Base-by-base conservation (phyloP, 805 yeast species). In the Cyberlindnera amylophila region DNA sequence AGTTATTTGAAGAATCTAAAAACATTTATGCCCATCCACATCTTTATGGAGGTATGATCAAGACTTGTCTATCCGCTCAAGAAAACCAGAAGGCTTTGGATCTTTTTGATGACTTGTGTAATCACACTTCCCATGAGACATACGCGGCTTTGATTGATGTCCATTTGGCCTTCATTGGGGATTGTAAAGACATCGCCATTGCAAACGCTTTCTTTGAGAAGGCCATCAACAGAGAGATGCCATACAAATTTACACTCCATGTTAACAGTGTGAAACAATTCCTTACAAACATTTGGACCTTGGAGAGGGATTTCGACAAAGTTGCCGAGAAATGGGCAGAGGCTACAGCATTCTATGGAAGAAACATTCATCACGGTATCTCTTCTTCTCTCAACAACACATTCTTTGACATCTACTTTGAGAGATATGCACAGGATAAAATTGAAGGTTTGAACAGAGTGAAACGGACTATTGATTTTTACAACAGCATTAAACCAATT, bases 81-180 rank as follows among this genome's bases (percentile, higher is more conserved):
- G 82, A 80, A 55, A 77, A 79, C 45, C 69, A 79, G 33, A 73
- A 77, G 52, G 95, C 90, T 4, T 67, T 86, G 46, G 74, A 74
- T 44, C 66, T 77, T 38, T 82, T 85, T 61, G 80, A 77, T 57
- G 72, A 73, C 36, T 65, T 85, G 47, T 77, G 84, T 51, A 69
- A 70, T 34, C 71, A 75, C 34, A 77, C 77, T 35, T 65, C 61
- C 32, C 53, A 55, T 40, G 42, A 47, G 31, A 69, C 67, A 61
- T 65, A 69, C 54, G 71, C 79, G 39, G 74, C 81, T 26, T 67
- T 84, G 62, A 74, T 83, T 27, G 86, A 82, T 63, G 81, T 86
- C 36, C 95, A 86, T 66, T 70, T 85, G 47, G 72, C 82, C 3
- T 86, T 86, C 54, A 82, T 86, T 57, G 93, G 95, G 34, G 79